A percentile compares a stretch with the other conserved stretches of the same genome.
Conservation (phyloP, 2,329 filamentous ascomycete species). For the Aspergillus quadricinctus region DNA sequence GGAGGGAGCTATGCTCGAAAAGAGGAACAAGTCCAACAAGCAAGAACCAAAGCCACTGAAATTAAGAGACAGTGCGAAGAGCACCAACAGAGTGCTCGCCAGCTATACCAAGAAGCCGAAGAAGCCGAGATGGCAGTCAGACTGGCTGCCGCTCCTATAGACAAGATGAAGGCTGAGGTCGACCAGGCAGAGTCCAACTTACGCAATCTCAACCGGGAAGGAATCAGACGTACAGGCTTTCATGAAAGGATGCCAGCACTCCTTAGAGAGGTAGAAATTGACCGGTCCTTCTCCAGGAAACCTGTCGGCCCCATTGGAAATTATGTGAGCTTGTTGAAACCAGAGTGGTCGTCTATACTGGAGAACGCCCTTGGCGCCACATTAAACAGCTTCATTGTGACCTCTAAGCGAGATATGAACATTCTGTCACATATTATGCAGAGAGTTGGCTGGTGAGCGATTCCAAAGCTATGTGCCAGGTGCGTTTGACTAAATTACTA, state of each 20-base stretch:
- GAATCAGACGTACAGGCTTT: conserved; percentile 61
- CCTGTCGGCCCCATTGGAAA: conserved; percentile 82
- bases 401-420: conserved; percentile 69
- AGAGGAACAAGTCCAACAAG: conserved; percentile 55
- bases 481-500: conserved; percentile 11
- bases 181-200: conserved; percentile 50
- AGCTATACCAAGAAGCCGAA: conserved; percentile 33
- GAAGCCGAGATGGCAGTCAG: conserved; percentile 31
- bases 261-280: conserved; percentile 64
- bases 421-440: conserved; percentile 64
- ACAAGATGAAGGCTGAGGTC: conserved; percentile 53
- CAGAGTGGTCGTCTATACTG: conserved; percentile 77
- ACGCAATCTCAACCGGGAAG: conserved; percentile 51
- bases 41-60: conserved; percentile 48
- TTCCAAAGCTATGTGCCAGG: neutral
- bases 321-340: conserved; percentile 70
- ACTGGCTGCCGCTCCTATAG: conserved; percentile 19
- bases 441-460: conserved; percentile 47
- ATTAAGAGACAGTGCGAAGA: conserved; percentile 41
- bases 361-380: conserved; percentile 69
- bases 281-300: conserved; percentile 62
- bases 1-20: conserved; percentile 66
- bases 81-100: conserved; percentile 34
- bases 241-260: conserved; percentile 59
- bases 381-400: conserved; percentile 77